Evolutionary conservation across 2,329 filamentous ascomycete species (phyloP).

Genomic region (Graphilbum sp.): DNA sequence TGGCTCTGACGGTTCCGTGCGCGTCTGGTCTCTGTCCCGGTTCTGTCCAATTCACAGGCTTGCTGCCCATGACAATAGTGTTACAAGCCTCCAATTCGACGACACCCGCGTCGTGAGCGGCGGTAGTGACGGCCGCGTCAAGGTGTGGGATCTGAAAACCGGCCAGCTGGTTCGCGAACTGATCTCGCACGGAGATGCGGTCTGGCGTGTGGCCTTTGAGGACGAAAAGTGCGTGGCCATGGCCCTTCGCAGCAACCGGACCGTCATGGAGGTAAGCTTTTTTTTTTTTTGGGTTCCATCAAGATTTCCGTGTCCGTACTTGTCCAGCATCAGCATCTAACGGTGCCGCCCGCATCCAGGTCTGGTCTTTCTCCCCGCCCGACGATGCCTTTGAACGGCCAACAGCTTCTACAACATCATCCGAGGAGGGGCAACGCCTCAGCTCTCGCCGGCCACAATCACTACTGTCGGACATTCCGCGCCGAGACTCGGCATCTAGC

Average conservation of each 20-base stretch:
- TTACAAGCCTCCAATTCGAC: conserved; percentile 94
- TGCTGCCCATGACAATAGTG: conserved; percentile 94
- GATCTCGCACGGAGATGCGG: conserved; percentile 79
- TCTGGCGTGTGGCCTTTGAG: conserved; percentile 96
- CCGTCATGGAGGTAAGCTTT: conserved; percentile 69
- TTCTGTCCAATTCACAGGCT: conserved; percentile 87
- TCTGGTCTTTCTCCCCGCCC: conserved; percentile 88
- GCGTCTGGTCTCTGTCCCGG: conserved; percentile 86
- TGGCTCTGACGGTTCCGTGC: conserved; percentile 86
- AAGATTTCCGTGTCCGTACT: background rate
- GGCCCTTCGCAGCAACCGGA: conserved; percentile 68
- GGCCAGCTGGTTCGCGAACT: conserved; percentile 83
- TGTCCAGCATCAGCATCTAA: background rate
- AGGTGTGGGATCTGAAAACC: conserved; percentile 93
- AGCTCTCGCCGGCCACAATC: conserved; percentile 14
- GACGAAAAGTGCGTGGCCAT: conserved; percentile 97
- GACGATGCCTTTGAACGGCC: conserved; percentile 42
- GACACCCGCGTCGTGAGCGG: conserved; percentile 90
- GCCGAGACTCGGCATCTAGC: conserved; percentile 16
- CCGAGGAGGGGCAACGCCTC: too few relatives aligned
- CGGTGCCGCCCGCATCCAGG: conserved; percentile 35
- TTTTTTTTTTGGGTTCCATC: conserved; percentile 25
- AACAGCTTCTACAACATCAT: conserved; percentile 31
- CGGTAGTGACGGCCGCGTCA: conserved; percentile 92
- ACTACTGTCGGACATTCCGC: conserved; percentile 15